A percentile compares a stretch with the other conserved stretches of the same genome.
Evolutionary conservation across 768 basidiomycete species (phyloP).

Genomic region (Pisolithus microcarpus): DNA sequence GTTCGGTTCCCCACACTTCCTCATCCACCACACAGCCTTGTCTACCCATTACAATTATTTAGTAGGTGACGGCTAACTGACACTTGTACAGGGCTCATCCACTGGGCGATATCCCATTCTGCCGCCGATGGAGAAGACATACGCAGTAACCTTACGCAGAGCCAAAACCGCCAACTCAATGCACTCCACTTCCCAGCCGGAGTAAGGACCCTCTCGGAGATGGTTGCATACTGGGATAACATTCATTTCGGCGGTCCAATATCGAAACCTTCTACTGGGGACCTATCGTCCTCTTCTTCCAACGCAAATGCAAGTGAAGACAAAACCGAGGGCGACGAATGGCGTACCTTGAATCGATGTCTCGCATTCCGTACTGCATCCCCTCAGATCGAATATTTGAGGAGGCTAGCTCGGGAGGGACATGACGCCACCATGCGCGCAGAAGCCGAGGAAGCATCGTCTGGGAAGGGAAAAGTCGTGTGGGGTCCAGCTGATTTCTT

Average conservation of each 20-base stretch:
- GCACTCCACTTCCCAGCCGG: conserved; percentile 45
- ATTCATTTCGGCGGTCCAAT: conserved; percentile 21
- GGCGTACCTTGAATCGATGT: conserved; percentile 11
- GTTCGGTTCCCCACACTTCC: not conserved
- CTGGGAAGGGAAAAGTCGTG: conserved; percentile 42
- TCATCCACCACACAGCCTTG: not conserved
- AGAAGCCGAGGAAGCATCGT: conserved; percentile 25
- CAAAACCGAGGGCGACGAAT: not conserved
- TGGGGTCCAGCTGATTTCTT: conserved; percentile 18
- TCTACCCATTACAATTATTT: not conserved
- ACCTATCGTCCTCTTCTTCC: too few species aligned
- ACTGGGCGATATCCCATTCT: conserved; percentile 48
- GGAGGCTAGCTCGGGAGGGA: conserved; percentile 43
- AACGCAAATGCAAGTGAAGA: not conserved
- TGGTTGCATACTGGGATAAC: conserved; percentile 25
- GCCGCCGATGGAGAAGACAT: conserved; percentile 28
- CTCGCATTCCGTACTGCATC: conserved; percentile 32
- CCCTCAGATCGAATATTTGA: conserved; percentile 31
- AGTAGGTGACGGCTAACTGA: not conserved
- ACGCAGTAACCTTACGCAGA: conserved; percentile 26
- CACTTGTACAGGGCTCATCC: conserved; percentile 45
- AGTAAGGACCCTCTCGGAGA: conserved; percentile 24
- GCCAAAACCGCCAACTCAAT: conserved; percentile 39
- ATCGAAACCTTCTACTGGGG: too few species aligned
- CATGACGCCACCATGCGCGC: conserved; percentile 33